A percentile compares a stretch with the other conserved stretches of the same genome.
Evolutionary conservation across 306 rosid species (phyloP).

Genomic region (Glycine latifolia): DNA sequence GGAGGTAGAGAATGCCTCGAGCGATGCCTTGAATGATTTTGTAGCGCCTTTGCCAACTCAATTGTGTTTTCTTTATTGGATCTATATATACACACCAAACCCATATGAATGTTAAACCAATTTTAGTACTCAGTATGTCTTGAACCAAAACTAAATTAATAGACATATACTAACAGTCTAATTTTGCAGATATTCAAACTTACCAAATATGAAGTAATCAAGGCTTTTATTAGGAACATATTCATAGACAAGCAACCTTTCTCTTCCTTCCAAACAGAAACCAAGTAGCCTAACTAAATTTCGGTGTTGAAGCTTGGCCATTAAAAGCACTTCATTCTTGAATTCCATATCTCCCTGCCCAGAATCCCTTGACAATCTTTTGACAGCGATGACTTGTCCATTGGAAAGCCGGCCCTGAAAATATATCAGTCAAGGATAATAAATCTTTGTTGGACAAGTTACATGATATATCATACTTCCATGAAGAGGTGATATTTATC

Average conservation of each 20-base stretch:
- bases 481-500: neutral
- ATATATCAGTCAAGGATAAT: neutral
- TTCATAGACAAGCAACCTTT: too few species aligned
- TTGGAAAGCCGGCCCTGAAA: conserved; percentile 49
- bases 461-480: neutral
- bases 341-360: too few species aligned
- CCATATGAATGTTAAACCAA: neutral
- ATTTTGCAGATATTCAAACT: neutral
- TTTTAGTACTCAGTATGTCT: neutral
- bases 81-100: neutral
- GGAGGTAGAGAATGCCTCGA: neutral
- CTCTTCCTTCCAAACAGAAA: too few species aligned
- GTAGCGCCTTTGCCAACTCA: neutral
- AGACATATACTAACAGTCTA: neutral
- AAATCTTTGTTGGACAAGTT: neutral
- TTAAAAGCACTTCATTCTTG: too few species aligned
- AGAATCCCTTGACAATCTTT: too few species aligned
- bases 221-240: too few species aligned
- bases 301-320: too few species aligned
- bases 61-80: conserved; percentile 2
- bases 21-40: neutral
- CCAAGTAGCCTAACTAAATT: too few species aligned
- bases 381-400: conserved; percentile 54
- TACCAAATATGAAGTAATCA: conserved; percentile 47
- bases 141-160: neutral